Evolutionary conservation across 2,329 filamentous ascomycete genomes (phyloP).

Genomic region (Tothia fuscella): DNA sequence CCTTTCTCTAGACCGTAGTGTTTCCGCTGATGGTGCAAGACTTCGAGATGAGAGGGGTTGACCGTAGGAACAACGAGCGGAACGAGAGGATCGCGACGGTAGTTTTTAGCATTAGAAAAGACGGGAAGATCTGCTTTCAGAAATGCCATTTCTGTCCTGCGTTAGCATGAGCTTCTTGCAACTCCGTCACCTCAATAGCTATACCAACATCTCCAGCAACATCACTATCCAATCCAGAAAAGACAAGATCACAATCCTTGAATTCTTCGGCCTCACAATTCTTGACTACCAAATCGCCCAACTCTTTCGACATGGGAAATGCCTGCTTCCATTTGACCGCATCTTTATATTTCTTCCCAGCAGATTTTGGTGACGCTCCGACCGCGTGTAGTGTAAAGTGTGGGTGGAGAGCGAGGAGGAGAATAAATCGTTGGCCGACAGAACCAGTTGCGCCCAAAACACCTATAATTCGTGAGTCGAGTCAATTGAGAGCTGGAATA

Average conservation of each 20-base stretch:
- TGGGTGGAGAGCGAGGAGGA: conserved; percentile 79
- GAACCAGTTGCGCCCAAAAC: conserved; percentile 89
- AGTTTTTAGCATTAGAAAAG: conserved; percentile 98
- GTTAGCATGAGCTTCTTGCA: too few species aligned
- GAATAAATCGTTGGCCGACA: conserved; percentile 89
- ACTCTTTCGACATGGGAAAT: conserved; percentile 60
- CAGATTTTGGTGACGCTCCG: conserved; percentile 78
- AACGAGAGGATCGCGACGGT: conserved; percentile 78
- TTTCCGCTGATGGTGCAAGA: conserved; percentile 79
- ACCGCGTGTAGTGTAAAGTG: conserved; percentile 77
- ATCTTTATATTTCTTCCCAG: conserved; percentile 89
- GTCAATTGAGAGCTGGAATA: neutral
- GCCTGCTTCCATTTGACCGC: conserved; percentile 93
- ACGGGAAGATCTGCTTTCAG: conserved; percentile 77
- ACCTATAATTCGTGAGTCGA: conserved; percentile 21
- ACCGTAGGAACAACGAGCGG: conserved; percentile 92
- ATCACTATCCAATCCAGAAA: conserved; percentile 84
- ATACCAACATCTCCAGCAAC: conserved; percentile 86
- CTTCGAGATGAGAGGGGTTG: conserved; percentile 74
- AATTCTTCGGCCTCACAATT: conserved; percentile 77
- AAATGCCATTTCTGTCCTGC: conserved; percentile 76
- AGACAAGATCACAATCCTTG: conserved; percentile 81
- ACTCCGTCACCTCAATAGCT: too few species aligned
- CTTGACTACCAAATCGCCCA: conserved; percentile 73
- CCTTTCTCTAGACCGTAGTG: conserved; percentile 65